Evolutionary conservation across 2,329 filamentous ascomycete genomes (phyloP).

Genomic region (Penicillium sp.): DNA sequence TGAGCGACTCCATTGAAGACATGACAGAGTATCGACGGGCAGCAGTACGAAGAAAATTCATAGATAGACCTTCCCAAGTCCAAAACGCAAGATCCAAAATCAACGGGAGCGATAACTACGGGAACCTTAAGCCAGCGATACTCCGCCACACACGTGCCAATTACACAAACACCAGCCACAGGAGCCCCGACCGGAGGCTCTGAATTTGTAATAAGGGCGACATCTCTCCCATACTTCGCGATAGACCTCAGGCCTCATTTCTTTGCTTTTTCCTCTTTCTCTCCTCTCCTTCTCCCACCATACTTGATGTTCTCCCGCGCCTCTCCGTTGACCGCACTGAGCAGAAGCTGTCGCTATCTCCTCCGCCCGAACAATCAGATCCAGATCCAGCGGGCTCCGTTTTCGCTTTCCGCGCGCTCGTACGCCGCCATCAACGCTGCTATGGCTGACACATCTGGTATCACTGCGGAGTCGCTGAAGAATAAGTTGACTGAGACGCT

Average conservation of each 20-base stretch:
- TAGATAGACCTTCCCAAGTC: slow-evolving; percentile 8
- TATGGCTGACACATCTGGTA: slow-evolving; percentile 52
- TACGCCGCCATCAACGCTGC: slow-evolving; percentile 36
- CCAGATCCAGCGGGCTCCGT: slow-evolving; percentile 26
- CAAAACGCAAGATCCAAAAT: background rate
- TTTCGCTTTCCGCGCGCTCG: slow-evolving; percentile 36
- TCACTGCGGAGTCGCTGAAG: slow-evolving; percentile 70
- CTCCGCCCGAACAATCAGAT: slow-evolving; percentile 28
- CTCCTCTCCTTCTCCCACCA: slow-evolving; percentile 1
- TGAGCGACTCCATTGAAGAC: slow-evolving; percentile 22
- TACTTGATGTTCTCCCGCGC: slow-evolving; percentile 41
- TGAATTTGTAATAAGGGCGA: slow-evolving; percentile 24
- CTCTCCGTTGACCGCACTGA: slow-evolving; percentile 30
- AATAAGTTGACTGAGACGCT: slow-evolving; percentile 66
- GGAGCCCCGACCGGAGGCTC: slow-evolving; percentile 9
- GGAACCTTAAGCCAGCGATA: background rate
- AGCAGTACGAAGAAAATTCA: slow-evolving; percentile 24
- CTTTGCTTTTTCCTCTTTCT: background rate
- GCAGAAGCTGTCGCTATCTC: slow-evolving; percentile 41
- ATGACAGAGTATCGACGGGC: slow-evolving; percentile 32
- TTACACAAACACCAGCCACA: slow-evolving; percentile 23
- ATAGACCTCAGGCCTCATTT: slow-evolving; percentile 12
- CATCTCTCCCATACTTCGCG: slow-evolving; percentile 8
- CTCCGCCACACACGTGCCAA: slow-evolving; percentile 16
- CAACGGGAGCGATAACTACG: background rate